phyloP scores from a whole-genome alignment of 441 rosid genomes.

The Jatropha multifida region DNA sequence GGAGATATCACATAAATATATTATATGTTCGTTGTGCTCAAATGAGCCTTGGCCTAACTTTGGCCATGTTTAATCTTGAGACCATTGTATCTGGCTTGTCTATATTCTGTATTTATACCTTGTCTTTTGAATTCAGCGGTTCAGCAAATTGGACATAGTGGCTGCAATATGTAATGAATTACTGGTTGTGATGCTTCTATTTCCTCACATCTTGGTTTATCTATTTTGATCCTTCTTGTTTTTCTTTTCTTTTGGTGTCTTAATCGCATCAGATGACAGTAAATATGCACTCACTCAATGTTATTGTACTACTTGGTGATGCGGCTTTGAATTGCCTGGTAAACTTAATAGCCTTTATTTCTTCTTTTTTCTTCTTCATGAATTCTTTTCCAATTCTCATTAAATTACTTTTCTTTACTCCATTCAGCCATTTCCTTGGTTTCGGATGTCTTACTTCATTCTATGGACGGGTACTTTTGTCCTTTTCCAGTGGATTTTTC shows the following conservation, averaged over 20 bases:
- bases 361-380: neutral
- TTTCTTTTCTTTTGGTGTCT: neutral
- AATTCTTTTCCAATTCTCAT: neutral
- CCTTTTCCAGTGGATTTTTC: slow-evolving; percentile 76
- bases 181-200: neutral
- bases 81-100: neutral
- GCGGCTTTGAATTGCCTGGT: slow-evolving; percentile 82
- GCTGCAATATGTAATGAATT: neutral
- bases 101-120: neutral
- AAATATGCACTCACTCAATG: slow-evolving; percentile 78
- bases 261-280: slow-evolving; percentile 55
- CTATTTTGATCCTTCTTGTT: neutral
- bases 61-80: neutral
- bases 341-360: slow-evolving; percentile 24
- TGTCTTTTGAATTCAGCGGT: neutral
- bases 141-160: neutral
- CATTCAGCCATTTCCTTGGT: slow-evolving; percentile 79
- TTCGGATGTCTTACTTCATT: slow-evolving; percentile 87
- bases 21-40: neutral
- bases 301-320: slow-evolving; percentile 70
- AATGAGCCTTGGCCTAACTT: neutral
- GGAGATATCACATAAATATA: neutral
- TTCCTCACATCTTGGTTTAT: neutral
- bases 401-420: neutral
- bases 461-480: slow-evolving; percentile 75